Percentiles rank a stretch among this genome's conserved stretches.
Conservation (phyloP, 257 asterid species). For the Ophiorrhiza pumila region DNA sequence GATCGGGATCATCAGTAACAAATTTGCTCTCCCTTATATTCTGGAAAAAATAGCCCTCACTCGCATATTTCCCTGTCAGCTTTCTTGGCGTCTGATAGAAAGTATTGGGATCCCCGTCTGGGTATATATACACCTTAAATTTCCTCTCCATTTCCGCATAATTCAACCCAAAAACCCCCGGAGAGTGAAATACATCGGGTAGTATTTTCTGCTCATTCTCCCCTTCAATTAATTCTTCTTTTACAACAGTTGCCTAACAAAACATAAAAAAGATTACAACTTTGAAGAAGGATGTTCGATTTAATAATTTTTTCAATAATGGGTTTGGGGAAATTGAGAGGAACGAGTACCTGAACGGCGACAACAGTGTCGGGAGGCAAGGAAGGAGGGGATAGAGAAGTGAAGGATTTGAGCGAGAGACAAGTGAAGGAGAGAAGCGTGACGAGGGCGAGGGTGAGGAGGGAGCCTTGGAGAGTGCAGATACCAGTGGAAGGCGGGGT, state of each 20-base stretch:
- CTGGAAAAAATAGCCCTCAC: slow-evolving; percentile 94
- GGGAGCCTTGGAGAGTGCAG: slow-evolving; percentile 65
- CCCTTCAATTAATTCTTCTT: slow-evolving; percentile 20
- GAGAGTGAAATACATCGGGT: slow-evolving; percentile 61
- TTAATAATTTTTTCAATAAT: not conserved
- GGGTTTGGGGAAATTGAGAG: not conserved
- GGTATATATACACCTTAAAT: slow-evolving; percentile 82
- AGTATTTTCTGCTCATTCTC: slow-evolving; percentile 27
- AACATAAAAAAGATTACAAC: not conserved
- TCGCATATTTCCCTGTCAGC: slow-evolving; percentile 91
- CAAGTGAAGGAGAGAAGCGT: slow-evolving; percentile 66
- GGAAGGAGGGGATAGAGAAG: slow-evolving; percentile 39
- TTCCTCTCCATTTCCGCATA: slow-evolving; percentile 72
- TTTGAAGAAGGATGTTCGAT: not conserved
- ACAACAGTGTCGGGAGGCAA: slow-evolving; percentile 18
- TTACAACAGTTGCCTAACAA: not conserved
- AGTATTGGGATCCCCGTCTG: slow-evolving; percentile 94
- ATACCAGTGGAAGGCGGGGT: slow-evolving; percentile 31
- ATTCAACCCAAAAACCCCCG: slow-evolving; percentile 64
- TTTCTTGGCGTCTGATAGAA: slow-evolving; percentile 94
- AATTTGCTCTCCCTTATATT: slow-evolving; percentile 82
- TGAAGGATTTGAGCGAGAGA: slow-evolving; percentile 59
- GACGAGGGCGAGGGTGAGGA: slow-evolving; percentile 61
- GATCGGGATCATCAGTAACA: slow-evolving; percentile 75
- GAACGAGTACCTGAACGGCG: slow-evolving; percentile 9